A percentile compares a stretch with the other conserved stretches of the same genome.
phyloP scores from a whole-genome alignment of 495 filamentous ascomycete genomes.

The Penicillium angulare region DNA sequence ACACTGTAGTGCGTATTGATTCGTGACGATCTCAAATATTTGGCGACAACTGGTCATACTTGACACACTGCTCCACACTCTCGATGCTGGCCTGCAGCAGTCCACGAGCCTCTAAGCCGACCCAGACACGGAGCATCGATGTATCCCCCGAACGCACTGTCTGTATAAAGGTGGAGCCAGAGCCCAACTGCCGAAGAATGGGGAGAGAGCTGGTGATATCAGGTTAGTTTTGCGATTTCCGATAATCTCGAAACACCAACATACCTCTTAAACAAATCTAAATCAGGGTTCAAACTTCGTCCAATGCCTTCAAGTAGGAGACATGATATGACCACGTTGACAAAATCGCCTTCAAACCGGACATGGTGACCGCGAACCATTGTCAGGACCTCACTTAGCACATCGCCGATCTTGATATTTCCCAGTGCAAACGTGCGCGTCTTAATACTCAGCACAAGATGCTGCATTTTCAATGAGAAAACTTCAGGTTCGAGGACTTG shows the following conservation, averaged over 20 bases:
- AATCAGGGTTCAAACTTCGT: constrained; percentile 74
- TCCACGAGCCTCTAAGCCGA: constrained; percentile 82
- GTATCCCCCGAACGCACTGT: constrained; percentile 67
- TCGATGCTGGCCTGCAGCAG: constrained; percentile 87
- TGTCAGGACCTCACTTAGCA: constrained; percentile 80
- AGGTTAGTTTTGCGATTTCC: not conserved
- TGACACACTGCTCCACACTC: constrained; percentile 81
- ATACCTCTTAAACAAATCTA: constrained; percentile 84
- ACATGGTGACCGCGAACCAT: constrained; percentile 97
- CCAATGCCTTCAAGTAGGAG: constrained; percentile 94
- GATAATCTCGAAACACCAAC: constrained; percentile 9
- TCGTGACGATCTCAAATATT: no score
- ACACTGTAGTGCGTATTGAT: no score
- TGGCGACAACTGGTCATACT: constrained; percentile 77
- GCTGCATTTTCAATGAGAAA: constrained; percentile 95
- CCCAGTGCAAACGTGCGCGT: constrained; percentile 86
- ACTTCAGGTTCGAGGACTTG: constrained; percentile 84
- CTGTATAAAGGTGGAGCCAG: constrained; percentile 51
- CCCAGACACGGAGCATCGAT: constrained; percentile 93
- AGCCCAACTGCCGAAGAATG: constrained; percentile 84
- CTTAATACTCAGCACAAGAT: constrained; percentile 87
- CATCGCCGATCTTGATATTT: constrained; percentile 94
- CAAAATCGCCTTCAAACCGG: constrained; percentile 93
- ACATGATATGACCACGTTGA: constrained; percentile 96
- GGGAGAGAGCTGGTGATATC: constrained; percentile 67